Evolutionary conservation across 2,329 filamentous ascomycete species (phyloP), one percentile per base, ranked within the genome.

Genomic region (Fusarium sp.): DNA sequence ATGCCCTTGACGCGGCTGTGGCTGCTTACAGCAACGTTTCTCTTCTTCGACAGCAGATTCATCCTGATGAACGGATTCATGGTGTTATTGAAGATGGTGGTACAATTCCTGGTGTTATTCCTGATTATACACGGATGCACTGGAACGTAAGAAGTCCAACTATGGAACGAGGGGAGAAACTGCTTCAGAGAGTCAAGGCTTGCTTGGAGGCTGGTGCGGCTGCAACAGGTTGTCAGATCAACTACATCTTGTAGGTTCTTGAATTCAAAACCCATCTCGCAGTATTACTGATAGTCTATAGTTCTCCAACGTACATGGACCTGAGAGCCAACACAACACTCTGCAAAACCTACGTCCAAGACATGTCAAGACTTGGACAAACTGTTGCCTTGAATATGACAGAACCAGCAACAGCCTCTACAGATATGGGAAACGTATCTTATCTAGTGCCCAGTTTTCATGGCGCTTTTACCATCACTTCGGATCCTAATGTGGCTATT

Each of bases 341-440:
- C 0, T 87, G 86, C 73, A 80, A 81, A 53, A 73, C 77, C 3
- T 88, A 86, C 62, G 79, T 81, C 16, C 73, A 82, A 6, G 83
- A 85, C 51, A 88, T 88, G 86, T 78, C 77, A 51, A 5, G 24
- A 12, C 24, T 51, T 2, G 46, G 46, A 12, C 3, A 64, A 70
- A 0, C 76, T 83, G 2, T 51, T 12, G 83, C 80, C 12, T 80
- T 82, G 35, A 82, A 81, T 6, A 78, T 85, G 78, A 82, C 24
- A 79, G 83, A 1, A 81, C 77, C 82, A 1, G 76, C 85, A 65
- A 75, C 76, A 14, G 81, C 79, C 4, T 86, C 86, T 0, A 87
- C 86, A 0, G 86, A 88, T 75, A 87, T 87, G 86, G 86, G 86
- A 31, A 88, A 88, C 62, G 85, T 88, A 11, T 84, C 83, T 10